Conservation (phyloP, 2,329 filamentous ascomycete genomes). For the Mollisiaceae sp. region DNA sequence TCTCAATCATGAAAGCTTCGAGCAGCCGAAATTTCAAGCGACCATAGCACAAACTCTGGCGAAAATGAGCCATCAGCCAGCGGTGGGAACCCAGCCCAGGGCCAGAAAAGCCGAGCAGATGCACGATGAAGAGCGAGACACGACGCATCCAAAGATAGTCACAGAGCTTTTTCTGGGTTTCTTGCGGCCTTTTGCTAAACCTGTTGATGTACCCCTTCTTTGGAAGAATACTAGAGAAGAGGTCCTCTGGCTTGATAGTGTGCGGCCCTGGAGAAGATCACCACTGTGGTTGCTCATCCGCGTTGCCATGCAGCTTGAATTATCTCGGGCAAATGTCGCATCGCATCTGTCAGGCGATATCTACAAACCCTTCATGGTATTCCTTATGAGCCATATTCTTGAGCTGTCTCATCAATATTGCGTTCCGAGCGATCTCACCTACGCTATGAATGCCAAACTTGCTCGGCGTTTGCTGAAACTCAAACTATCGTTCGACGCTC, state of each 20-base stretch:
- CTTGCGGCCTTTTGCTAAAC: slow-evolving; percentile 46
- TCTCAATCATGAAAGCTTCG: slow-evolving; percentile 36
- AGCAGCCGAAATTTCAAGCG: slow-evolving; percentile 32
- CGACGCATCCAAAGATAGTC: slow-evolving; percentile 53
- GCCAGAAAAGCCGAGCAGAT: slow-evolving; percentile 13
- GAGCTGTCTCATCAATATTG: slow-evolving; percentile 24
- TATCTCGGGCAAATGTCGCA: not conserved
- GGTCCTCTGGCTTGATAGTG: slow-evolving; percentile 48
- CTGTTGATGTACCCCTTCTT: slow-evolving; percentile 41
- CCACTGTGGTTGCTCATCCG: slow-evolving; percentile 60
- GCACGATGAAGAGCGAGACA: slow-evolving; percentile 52
- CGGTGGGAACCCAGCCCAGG: not conserved
- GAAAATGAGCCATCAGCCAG: slow-evolving; percentile 17
- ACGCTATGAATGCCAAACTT: slow-evolving; percentile 43
- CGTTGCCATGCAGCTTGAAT: slow-evolving; percentile 50
- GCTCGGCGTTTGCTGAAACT: slow-evolving; percentile 45
- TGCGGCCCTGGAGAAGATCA: slow-evolving; percentile 55
- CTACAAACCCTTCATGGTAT: slow-evolving; percentile 59
- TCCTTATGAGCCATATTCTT: slow-evolving; percentile 49
- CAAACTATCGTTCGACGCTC: not conserved
- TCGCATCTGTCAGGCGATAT: slow-evolving; percentile 11
- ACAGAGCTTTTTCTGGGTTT: slow-evolving; percentile 55
- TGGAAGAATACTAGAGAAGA: slow-evolving; percentile 60
- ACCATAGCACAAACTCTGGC: slow-evolving; percentile 20
- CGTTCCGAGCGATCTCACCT: slow-evolving; percentile 41